Conservation (phyloP, 257 asterid genomes). For the Solanum pennellii region DNA sequence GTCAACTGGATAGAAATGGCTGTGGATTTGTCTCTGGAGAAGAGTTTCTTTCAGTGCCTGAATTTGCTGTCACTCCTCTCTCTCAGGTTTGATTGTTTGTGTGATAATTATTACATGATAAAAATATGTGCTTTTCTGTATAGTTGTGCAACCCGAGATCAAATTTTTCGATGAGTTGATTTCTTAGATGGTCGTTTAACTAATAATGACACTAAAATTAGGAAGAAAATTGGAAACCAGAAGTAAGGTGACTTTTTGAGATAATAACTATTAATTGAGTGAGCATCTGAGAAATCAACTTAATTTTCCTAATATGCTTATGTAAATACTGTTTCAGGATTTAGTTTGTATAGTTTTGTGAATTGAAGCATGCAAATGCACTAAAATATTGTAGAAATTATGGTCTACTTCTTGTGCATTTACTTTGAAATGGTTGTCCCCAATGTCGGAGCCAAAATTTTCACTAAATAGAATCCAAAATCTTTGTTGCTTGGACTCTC, state of each 20-base stretch:
- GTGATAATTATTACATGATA: neutral
- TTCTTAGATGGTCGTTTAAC: neutral
- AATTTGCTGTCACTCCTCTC: constrained; percentile 82
- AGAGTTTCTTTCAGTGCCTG: constrained; percentile 86
- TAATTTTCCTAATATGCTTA: neutral
- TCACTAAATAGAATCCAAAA: neutral
- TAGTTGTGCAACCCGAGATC: neutral
- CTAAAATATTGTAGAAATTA: neutral
- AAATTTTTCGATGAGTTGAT: neutral
- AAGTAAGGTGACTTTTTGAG: neutral
- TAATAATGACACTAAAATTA: neutral
- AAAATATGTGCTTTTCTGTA: neutral
- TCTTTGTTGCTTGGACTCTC: neutral
- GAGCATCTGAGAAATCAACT: neutral
- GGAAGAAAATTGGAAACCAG: neutral
- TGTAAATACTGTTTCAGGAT: neutral
- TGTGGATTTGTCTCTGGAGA: constrained; percentile 90
- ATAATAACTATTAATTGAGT: neutral
- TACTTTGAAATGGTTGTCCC: neutral
- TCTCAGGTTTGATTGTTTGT: constrained; percentile 38
- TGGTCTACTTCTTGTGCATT: neutral
- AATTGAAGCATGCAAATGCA: neutral
- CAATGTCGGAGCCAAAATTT: neutral
- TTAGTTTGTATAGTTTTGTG: neutral
- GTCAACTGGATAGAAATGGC: constrained; percentile 77